phyloP scores from a whole-genome alignment of 2,329 filamentous ascomycete genomes.

The Hymenoscyphus fraxineus region DNA sequence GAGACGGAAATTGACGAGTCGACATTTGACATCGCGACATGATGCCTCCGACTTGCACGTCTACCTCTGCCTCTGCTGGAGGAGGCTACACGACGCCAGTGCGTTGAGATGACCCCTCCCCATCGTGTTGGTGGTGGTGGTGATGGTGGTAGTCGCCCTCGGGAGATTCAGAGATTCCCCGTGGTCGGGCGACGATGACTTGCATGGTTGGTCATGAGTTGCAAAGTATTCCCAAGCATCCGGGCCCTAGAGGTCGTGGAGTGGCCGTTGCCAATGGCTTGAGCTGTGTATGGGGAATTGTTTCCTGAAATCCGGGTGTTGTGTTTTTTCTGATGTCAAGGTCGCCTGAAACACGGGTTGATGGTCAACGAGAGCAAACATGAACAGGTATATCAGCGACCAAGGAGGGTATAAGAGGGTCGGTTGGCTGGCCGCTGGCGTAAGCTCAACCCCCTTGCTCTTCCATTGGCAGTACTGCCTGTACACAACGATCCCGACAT shows the following conservation, averaged over 20 bases:
- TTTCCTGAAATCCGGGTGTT: conserved; percentile 12
- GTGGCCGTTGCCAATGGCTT: conserved; percentile 4
- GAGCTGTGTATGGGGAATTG: neutral
- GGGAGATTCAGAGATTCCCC: neutral
- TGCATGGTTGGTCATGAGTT: conserved; percentile 11
- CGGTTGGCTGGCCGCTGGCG: conserved; percentile 12
- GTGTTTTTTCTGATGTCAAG: conserved; percentile 2
- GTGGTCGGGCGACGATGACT: conserved; percentile 11
- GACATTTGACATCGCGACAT: conserved; percentile 1
- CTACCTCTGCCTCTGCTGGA: conserved; percentile 2
- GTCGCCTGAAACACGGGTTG: conserved; percentile 15
- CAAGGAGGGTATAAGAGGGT: conserved; percentile 16
- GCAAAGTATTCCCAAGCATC: neutral
- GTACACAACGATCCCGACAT: conserved; percentile 10
- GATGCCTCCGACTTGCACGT: neutral
- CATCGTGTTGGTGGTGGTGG: neutral
- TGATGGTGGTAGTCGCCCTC: neutral
- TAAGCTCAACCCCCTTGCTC: conserved; percentile 11
- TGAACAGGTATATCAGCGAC: conserved; percentile 18
- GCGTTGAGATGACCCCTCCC: neutral
- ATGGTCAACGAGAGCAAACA: conserved; percentile 1
- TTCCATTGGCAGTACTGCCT: neutral
- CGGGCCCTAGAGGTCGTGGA: neutral
- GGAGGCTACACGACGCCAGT: neutral
- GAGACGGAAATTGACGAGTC: conserved; percentile 6